Conservation (phyloP, 257 asterid genomes). For the Capsicum baccatum region DNA sequence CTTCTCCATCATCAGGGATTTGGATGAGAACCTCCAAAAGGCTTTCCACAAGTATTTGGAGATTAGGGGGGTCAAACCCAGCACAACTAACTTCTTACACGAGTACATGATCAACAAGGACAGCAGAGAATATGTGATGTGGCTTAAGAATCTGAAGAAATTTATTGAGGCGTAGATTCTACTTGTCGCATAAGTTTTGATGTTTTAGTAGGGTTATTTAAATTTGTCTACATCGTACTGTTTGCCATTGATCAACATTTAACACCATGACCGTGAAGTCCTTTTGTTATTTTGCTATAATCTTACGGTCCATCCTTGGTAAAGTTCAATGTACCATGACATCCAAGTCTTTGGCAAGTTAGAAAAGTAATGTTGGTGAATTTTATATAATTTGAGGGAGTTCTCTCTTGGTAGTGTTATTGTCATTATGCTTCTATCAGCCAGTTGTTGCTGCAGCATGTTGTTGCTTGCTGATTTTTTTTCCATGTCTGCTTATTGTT, state of each 20-base stretch:
- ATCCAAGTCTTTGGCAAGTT: background rate
- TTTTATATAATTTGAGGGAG: background rate
- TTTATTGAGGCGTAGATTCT: constrained; percentile 53
- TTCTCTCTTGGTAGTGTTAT: background rate
- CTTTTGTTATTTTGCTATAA: background rate
- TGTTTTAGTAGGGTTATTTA: background rate
- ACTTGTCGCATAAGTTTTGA: background rate
- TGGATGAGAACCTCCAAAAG: constrained; percentile 96
- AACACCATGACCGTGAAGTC: background rate
- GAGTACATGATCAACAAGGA: constrained; percentile 86
- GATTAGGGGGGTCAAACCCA: constrained; percentile 74
- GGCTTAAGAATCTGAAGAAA: constrained; percentile 78
- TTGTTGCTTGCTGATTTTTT: background rate
- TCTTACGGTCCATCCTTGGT: background rate
- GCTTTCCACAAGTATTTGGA: constrained; percentile 94
- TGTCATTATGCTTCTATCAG: background rate
- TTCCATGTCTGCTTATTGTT: constrained; percentile 7
- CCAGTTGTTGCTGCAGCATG: background rate
- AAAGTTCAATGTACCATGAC: background rate
- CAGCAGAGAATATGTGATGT: constrained; percentile 62
- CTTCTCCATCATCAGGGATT: constrained; percentile 51
- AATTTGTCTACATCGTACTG: background rate
- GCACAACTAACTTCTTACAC: constrained; percentile 80
- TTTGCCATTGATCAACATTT: background rate
- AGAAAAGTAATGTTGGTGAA: background rate